phyloP scores from a whole-genome alignment of 352 stramenopile genomes.

The Phytophthora ohioensis region DNA sequence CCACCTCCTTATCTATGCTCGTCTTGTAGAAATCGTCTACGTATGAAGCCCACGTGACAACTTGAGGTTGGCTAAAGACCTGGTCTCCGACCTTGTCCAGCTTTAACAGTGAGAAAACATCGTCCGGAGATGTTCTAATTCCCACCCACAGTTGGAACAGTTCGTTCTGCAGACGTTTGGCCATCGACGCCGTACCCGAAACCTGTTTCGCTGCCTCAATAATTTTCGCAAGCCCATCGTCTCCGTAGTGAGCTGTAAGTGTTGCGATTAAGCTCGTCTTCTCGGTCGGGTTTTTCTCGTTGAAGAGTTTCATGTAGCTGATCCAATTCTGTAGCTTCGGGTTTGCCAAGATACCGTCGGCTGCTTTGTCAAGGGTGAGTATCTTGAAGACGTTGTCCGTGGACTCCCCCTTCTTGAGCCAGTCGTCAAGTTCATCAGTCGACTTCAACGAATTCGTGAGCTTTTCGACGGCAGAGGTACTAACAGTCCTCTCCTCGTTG shows the following conservation, averaged over 20 bases:
- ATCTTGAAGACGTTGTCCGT: slow-evolving; percentile 3
- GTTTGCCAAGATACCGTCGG: slow-evolving; percentile 4
- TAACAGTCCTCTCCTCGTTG: slow-evolving; percentile 10
- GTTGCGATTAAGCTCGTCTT: slow-evolving; percentile 14
- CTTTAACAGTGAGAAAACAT: slow-evolving; percentile 6
- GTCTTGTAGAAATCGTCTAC: slow-evolving; percentile 7
- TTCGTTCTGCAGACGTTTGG: slow-evolving; percentile 11
- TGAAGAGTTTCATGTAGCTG: slow-evolving; percentile 25
- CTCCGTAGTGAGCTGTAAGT: slow-evolving; percentile 16
- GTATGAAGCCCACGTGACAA: slow-evolving; percentile 14
- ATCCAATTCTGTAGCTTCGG: slow-evolving; percentile 18
- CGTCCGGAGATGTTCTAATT: neutral
- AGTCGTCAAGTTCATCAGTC: slow-evolving; percentile 9
- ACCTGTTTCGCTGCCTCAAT: slow-evolving; percentile 21
- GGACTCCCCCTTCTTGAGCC: slow-evolving; percentile 12
- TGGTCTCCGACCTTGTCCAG: neutral
- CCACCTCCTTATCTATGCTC: neutral
- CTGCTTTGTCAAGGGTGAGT: slow-evolving; percentile 12
- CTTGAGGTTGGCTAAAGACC: slow-evolving; percentile 9
- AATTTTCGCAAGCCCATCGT: slow-evolving; percentile 21
- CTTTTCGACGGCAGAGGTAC: neutral
- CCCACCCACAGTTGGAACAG: slow-evolving; percentile 1
- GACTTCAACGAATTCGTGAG: slow-evolving; percentile 4
- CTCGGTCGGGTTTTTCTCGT: slow-evolving; percentile 16
- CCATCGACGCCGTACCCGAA: neutral